phyloP scores from a whole-genome alignment of 148 eudicot genomes.

The Heliosperma pusillum region DNA sequence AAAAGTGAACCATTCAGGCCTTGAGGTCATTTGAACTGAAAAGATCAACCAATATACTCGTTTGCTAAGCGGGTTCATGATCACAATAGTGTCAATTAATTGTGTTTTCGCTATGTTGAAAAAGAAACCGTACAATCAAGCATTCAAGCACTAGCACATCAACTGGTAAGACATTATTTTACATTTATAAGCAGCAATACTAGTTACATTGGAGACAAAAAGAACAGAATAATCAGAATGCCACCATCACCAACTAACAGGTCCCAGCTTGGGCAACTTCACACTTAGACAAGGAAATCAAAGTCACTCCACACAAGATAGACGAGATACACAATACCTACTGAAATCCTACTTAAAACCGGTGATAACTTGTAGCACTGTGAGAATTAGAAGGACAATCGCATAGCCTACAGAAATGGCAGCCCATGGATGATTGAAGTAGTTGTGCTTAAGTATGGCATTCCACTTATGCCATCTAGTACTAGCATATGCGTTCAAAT shows the following conservation, averaged over 20 bases:
- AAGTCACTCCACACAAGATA: background rate
- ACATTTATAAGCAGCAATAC: background rate
- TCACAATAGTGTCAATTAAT: background rate
- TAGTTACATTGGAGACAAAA: background rate
- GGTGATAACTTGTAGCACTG: constrained; percentile 21
- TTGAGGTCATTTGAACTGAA: background rate
- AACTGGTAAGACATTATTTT: background rate
- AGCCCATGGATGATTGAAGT: constrained; percentile 39
- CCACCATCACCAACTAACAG: background rate
- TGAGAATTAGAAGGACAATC: constrained; percentile 24
- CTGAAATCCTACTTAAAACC: constrained; percentile 19
- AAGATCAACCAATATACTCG: background rate
- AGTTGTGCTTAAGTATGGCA: constrained; percentile 29
- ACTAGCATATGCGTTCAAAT: constrained; percentile 18
- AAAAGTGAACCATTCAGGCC: no score
- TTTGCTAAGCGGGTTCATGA: background rate
- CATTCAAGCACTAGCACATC: background rate
- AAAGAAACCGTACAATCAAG: background rate
- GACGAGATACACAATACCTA: background rate
- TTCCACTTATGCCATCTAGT: constrained; percentile 26
- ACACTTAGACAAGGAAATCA: background rate
- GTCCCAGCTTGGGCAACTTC: background rate
- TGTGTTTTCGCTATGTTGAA: background rate
- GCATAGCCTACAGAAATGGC: constrained; percentile 26
- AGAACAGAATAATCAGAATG: background rate